Base-by-base conservation (phyloP, 768 basidiomycete species). In the Pilatotrama ljubarskyi region DNA sequence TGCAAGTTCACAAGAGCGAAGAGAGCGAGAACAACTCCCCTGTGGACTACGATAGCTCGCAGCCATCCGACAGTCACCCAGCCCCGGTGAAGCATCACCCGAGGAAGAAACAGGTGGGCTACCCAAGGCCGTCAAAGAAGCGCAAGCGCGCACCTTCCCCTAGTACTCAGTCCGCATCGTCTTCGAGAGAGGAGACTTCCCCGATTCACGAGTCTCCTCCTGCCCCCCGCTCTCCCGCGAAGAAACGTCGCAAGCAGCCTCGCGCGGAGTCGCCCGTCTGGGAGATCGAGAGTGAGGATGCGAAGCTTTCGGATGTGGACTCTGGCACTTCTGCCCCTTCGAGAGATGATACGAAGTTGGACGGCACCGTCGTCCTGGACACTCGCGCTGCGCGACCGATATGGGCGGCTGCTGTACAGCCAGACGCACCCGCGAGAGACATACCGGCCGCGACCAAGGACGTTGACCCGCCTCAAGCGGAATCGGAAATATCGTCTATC, bases 261-360 rank as follows among this genome's bases (percentile, higher is more conserved):
- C 54, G 60, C 10, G 64, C 66, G 1, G 72, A 66, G 54, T 86
- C 85, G 10, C 74, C 77, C 18, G 64, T 80, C 8, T 87, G 86
- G 85, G 82, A 81, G 61, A 83, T 87, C 26, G 86, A 86, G 64
- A 47, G 69, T 14, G 75, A 78, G 11, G 62, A 43, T 5, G 36
- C 42, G 3, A 54, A 53, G 17, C 56, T 70, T 5, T 64, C 65
- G 20, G 59, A 40, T 17, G 52, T 65, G 46, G 61, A 25, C 9
- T 61, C 67, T 50, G 62, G 53, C 8, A 14, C 52, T 22, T 48
- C 64, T 6, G 22, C 54, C 7, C 47, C 43, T 8, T 41, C 61
- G 3, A 24, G 35, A 8, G 47, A 55, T 35, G 60, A 59, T 37
- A 55, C 71, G 20, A 56, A 29, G 17, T 11, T 22, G 6, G 32